Percentiles rank a stretch among this genome's conserved stretches.
Evolutionary conservation across 2,329 filamentous ascomycete species (phyloP).

Genomic region (Fusarium sp.): DNA sequence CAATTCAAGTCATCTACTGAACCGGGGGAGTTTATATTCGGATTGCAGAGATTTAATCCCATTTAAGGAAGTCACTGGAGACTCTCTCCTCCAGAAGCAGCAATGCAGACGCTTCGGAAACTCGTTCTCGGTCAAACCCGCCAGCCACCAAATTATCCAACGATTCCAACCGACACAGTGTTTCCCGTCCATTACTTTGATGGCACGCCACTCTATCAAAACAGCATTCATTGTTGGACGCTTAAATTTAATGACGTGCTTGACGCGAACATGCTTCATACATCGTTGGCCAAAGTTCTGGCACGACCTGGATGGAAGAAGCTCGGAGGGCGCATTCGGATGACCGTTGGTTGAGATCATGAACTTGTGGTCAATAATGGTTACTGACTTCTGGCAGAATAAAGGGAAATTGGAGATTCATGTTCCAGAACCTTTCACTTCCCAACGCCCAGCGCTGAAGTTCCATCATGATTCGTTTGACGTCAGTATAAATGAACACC

Average conservation of each 20-base stretch:
- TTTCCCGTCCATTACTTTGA: conserved; percentile 23
- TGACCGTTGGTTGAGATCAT: not conserved
- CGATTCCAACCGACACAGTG: conserved; percentile 15
- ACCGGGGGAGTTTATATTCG: not conserved
- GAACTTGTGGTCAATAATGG: accelerated
- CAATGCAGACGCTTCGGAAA: conserved; percentile 4
- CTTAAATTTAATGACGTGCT: conserved; percentile 41
- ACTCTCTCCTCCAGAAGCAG: not conserved
- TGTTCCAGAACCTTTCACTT: conserved; percentile 47
- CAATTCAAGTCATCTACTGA: not conserved
- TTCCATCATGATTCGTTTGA: conserved; percentile 55
- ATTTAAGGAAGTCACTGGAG: not conserved
- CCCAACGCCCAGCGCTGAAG: conserved; percentile 52
- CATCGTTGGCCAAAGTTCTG: conserved; percentile 7
- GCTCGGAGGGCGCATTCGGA: conserved; percentile 51
- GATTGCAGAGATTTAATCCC: not conserved
- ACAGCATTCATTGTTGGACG: conserved; percentile 16
- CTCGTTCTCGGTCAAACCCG: conserved; percentile 13
- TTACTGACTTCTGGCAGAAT: not conserved
- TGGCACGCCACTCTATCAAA: conserved; percentile 17
- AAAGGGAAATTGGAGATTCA: conserved; percentile 49
- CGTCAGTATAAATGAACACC: conserved; percentile 55
- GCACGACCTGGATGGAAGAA: conserved; percentile 57
- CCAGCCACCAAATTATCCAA: not conserved
- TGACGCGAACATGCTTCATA: conserved; percentile 51